A percentile compares a stretch with the other conserved stretches of the same genome.
These are phyloP conservation scores for Exserohilum turcica DNA, from an alignment of 2,329 filamentous ascomycete species.

Conservation along the genomic window DNA sequence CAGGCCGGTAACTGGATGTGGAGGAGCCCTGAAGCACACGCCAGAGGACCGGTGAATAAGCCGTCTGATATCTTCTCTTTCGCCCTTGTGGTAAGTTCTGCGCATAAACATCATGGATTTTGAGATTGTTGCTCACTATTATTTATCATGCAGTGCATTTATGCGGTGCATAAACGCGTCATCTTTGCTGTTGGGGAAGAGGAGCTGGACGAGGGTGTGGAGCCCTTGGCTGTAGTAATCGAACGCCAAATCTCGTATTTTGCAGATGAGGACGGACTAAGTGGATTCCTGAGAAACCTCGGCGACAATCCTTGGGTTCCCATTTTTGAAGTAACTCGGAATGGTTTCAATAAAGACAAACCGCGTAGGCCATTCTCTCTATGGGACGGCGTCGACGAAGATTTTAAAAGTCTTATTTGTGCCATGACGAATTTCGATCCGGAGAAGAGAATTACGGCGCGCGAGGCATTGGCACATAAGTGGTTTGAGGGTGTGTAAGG, in stretches of 20 bases:
- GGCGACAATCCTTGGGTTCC: background rate
- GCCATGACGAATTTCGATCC: background rate
- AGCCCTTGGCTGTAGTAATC: background rate
- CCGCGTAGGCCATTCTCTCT: background rate
- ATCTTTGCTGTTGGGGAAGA: background rate
- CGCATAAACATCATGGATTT: too few relatives aligned
- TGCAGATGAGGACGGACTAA: background rate
- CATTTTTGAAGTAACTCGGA: too few relatives aligned
- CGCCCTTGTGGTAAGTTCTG: slow-evolving; percentile 50
- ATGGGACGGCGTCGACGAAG: background rate
- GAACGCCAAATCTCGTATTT: background rate
- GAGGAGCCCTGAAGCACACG: slow-evolving; percentile 54
- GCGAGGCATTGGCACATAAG: too few relatives aligned
- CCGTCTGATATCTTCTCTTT: slow-evolving; percentile 55
- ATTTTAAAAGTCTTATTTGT: background rate
- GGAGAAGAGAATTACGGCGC: too few relatives aligned
- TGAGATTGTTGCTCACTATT: too few relatives aligned
- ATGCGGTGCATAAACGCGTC: background rate
- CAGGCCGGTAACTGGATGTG: slow-evolving; percentile 53
- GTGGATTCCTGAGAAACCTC: background rate
- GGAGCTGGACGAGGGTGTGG: background rate
- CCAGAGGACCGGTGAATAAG: slow-evolving; percentile 47
- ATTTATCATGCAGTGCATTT: background rate
- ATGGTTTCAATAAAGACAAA: background rate
- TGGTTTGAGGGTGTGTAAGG: too few relatives aligned